A percentile compares a stretch with the other conserved stretches of the same genome.
These are phyloP conservation scores for Panellus pusillus DNA, from an alignment of 768 basidiomycete genomes.

Conservation along the genomic window DNA sequence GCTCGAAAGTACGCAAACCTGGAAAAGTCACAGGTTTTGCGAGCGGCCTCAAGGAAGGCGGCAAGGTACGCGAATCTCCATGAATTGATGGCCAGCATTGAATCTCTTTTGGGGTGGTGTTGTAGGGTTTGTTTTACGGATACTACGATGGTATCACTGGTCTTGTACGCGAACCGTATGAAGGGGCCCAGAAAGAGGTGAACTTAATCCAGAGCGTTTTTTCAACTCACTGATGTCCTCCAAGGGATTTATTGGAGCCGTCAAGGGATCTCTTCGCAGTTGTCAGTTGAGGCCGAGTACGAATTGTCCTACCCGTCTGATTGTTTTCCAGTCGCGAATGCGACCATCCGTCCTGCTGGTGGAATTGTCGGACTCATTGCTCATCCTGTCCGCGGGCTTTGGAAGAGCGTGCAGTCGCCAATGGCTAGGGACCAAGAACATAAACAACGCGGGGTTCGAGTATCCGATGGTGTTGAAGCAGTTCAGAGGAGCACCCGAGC, in stretches of 20 bases:
- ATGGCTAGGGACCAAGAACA: conserved; percentile 32
- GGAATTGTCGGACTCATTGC: conserved; percentile 37
- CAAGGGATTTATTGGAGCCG: conserved; percentile 34
- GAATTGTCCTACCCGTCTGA: not conserved
- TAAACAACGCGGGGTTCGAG: conserved; percentile 35
- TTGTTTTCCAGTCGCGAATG: conserved; percentile 30
- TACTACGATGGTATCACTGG: conserved; percentile 40
- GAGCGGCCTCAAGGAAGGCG: conserved; percentile 48
- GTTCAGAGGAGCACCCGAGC: conserved; percentile 33
- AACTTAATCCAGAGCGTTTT: not conserved
- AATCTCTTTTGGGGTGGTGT: not conserved
- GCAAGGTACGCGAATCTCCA: conserved; percentile 33
- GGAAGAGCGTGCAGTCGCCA: conserved; percentile 35
- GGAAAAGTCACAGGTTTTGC: conserved; percentile 44
- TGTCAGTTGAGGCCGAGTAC: conserved; percentile 23
- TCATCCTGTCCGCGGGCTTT: conserved; percentile 37
- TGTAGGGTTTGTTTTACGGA: conserved; percentile 32
- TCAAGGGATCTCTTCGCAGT: conserved; percentile 37
- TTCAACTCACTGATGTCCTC: not conserved
- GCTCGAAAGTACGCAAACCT: conserved; percentile 39
- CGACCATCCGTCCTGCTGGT: conserved; percentile 32
- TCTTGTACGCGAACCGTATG: conserved; percentile 31
- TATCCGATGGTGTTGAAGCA: conserved; percentile 40
- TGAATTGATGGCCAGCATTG: not conserved
- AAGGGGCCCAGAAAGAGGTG: conserved; percentile 35